Evolutionary conservation across 2,329 filamentous ascomycete genomes (phyloP).

Genomic region (Fusarium sp.): DNA sequence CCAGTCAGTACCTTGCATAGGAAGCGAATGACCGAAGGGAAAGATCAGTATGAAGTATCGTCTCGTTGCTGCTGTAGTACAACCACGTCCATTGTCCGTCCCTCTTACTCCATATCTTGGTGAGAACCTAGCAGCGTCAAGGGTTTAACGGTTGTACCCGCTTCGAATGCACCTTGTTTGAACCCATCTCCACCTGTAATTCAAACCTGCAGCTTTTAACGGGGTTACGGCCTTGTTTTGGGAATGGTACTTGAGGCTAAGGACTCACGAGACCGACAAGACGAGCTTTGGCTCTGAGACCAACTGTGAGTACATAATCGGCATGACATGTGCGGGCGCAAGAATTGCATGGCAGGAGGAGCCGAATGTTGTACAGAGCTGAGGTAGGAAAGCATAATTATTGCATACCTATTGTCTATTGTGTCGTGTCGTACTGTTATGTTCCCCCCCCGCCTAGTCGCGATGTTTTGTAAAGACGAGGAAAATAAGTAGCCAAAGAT

Average conservation of each 20-base stretch:
- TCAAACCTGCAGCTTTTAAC: slow-evolving; percentile 22
- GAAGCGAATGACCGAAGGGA: slow-evolving; percentile 7
- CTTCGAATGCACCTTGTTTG: slow-evolving; percentile 20
- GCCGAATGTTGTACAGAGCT: slow-evolving; percentile 6
- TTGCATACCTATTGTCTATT: background rate
- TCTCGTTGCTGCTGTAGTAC: slow-evolving; percentile 7
- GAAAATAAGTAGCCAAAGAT: no score
- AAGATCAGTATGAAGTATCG: background rate
- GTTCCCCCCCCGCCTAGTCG: no score
- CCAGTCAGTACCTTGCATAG: background rate
- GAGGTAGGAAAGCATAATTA: background rate
- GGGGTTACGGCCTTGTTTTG: slow-evolving; percentile 27
- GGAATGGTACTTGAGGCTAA: slow-evolving; percentile 18
- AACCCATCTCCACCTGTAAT: slow-evolving; percentile 27
- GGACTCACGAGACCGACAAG: slow-evolving; percentile 30
- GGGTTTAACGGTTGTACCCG: slow-evolving; percentile 26
- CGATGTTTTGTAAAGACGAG: no score
- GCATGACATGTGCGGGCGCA: slow-evolving; percentile 16
- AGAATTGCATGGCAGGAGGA: background rate
- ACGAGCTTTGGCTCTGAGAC: background rate
- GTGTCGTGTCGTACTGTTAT: background rate
- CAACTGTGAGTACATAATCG: background rate
- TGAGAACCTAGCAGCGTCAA: background rate
- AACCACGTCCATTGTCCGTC: slow-evolving; percentile 7
- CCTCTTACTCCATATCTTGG: slow-evolving; percentile 7